Conservation (phyloP, 768 basidiomycete genomes). For the Psilocybe sp. region DNA sequence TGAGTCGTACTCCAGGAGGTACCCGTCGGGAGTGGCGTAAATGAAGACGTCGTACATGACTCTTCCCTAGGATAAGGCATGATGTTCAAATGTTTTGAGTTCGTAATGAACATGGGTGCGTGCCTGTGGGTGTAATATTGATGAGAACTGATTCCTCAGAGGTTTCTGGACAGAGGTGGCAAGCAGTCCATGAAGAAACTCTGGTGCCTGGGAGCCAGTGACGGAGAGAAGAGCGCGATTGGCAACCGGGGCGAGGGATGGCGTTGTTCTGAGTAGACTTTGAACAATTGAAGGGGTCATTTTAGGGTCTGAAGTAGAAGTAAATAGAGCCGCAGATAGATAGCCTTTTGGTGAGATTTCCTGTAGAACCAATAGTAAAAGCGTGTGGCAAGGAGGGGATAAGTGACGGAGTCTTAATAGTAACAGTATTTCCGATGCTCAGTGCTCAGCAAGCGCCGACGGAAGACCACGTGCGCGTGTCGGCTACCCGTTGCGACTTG, state of each 20-base stretch:
- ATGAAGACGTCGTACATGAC: constrained; percentile 89
- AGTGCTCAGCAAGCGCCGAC: no score
- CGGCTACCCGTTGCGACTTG: no score
- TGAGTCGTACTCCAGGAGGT: constrained; percentile 72
- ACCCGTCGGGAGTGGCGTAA: constrained; percentile 60
- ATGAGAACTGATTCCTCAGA: constrained; percentile 52
- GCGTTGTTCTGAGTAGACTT: constrained; percentile 43
- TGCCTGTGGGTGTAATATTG: constrained; percentile 80
- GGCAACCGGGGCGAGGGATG: constrained; percentile 59
- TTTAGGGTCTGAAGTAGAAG: not conserved
- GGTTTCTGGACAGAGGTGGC: constrained; percentile 45
- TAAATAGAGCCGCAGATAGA: no score
- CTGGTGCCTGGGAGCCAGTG: constrained; percentile 74
- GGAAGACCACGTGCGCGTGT: no score
- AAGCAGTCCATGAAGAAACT: constrained; percentile 80
- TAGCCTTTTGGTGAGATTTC: not conserved
- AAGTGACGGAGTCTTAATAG: not conserved
- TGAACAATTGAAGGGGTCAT: constrained; percentile 40
- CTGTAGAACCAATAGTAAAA: not conserved
- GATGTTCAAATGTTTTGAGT: constrained; percentile 10
- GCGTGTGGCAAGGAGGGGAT: not conserved
- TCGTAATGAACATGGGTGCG: constrained; percentile 20
- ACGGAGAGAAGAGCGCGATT: constrained; percentile 71
- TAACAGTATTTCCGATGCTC: no score
- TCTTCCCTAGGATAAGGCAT: constrained; percentile 59